Evolutionary conservation across 2,329 filamentous ascomycete genomes (phyloP), one percentile per base, ranked within the genome.

Genomic region (Ophiocordyceps australis): DNA sequence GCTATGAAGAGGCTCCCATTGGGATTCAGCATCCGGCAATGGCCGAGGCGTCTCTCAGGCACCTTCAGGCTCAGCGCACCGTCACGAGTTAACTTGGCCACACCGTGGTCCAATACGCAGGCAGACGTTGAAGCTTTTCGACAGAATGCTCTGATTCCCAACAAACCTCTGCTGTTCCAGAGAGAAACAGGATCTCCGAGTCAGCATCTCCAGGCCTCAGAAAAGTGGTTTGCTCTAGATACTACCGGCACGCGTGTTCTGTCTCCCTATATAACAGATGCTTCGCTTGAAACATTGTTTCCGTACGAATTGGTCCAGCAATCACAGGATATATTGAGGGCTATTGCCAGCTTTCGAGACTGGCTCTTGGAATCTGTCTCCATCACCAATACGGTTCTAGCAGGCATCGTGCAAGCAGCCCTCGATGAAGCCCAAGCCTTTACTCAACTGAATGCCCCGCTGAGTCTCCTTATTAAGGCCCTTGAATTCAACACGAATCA

Each of bases 401-500:
- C 44, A 5, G 39, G 37, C 13, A 44, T 48, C 9, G 36, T 50
- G 33, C 33, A 41, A 22, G 32, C 36, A 8, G 38, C 44, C 5
- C 24, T 49, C 5, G 20, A 32, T 18, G 37, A 44, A 9, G 11
- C 30, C 3, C 34, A 47, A 25, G 47, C 38, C 17, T 80, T 71
- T 41, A 59, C 57, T 16, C 62, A 62, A 25, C 57, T 78, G 23
- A 41, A 65, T 15, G 70, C 69, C 2, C 67, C 73, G 0, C 50
- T 92, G 0, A 55, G 54, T 20, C 57, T 86, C 18, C 67, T 91
- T 24, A 48, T 75, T 11, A 59, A 68, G 24, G 61, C 57, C 6
- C 36, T 56, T n/a, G 42, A 54, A 25, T 69, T 59, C 44, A 69
- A 67, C 30, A 18, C 27, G 9, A 14, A 24, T 8, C 34, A 41